These are phyloP conservation scores for Chaetomiaceae sp. DNA, from an alignment of 2,329 filamentous ascomycete species.

Conservation along the genomic window DNA sequence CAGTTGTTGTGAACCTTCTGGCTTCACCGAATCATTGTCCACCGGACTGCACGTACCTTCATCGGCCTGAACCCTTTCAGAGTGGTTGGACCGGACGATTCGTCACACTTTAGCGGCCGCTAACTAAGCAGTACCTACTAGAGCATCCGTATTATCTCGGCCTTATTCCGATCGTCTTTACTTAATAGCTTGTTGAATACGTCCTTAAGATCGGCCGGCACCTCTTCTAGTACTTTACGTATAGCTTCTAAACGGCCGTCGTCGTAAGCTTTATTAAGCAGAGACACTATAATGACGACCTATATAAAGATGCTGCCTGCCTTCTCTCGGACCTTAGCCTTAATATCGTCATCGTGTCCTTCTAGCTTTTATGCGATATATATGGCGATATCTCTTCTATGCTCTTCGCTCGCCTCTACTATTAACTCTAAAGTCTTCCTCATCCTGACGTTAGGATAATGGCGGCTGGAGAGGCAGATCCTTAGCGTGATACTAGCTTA, in stretches of 20 bases:
- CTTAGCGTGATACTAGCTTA: neutral
- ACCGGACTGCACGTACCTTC: too few species aligned
- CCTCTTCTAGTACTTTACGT: neutral
- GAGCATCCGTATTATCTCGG: neutral
- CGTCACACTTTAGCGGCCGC: neutral
- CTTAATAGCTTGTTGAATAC: neutral
- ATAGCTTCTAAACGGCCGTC: neutral
- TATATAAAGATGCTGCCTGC: neutral
- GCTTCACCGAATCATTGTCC: too few species aligned
- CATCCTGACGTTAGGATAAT: slow-evolving; percentile 1
- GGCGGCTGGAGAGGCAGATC: slow-evolving; percentile 1
- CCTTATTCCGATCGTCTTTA: neutral
- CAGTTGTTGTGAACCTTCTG: too few species aligned
- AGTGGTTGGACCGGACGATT: too few species aligned
- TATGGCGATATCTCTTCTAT: neutral
- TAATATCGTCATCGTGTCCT: neutral
- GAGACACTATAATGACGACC: neutral
- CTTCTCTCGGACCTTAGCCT: neutral
- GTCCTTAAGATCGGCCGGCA: neutral
- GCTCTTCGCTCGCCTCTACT: neutral
- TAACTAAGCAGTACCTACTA: neutral
- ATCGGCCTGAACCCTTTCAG: too few species aligned
- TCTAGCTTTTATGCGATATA: neutral
- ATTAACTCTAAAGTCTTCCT: neutral
- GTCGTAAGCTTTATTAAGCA: slow-evolving; percentile 1